These are phyloP conservation scores for Ilyonectria robusta DNA, from an alignment of 2,329 filamentous ascomycete genomes.

Conservation along the genomic window DNA sequence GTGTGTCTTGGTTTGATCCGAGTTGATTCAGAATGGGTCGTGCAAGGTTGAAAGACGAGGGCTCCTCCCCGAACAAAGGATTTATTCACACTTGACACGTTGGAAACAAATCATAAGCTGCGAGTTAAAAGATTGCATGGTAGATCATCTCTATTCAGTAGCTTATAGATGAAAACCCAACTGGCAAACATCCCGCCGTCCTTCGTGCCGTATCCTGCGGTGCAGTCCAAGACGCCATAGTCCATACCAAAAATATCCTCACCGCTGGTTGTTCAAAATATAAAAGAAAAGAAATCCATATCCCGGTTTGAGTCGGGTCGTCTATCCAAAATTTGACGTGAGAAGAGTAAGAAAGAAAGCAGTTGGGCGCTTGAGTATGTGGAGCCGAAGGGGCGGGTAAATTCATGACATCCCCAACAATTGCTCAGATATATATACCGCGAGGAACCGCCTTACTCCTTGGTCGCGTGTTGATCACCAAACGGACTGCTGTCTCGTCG, in stretches of 20 bases:
- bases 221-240: constrained; percentile 49
- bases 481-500: constrained; percentile 64
- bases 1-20: neutral
- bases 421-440: constrained; percentile 33
- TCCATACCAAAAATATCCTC: constrained; percentile 42
- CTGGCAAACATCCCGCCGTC: constrained; percentile 46
- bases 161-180: constrained; percentile 41
- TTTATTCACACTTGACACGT: neutral
- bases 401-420: constrained; percentile 41
- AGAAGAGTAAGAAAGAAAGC: constrained; percentile 39
- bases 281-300: constrained; percentile 43
- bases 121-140: constrained; percentile 19
- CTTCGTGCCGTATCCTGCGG: constrained; percentile 48
- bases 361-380: constrained; percentile 24
- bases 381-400: constrained; percentile 32
- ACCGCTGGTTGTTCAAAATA: constrained; percentile 38
- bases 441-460: constrained; percentile 54
- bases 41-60: neutral
- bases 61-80: neutral
- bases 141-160: constrained; percentile 49
- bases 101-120: neutral
- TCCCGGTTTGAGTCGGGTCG: constrained; percentile 41
- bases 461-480: constrained; percentile 71
- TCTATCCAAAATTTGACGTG: constrained; percentile 46
- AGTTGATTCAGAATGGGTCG: neutral